Evolutionary conservation across 441 rosid genomes (phyloP).

Genomic region (Flueggea neowawraea): DNA sequence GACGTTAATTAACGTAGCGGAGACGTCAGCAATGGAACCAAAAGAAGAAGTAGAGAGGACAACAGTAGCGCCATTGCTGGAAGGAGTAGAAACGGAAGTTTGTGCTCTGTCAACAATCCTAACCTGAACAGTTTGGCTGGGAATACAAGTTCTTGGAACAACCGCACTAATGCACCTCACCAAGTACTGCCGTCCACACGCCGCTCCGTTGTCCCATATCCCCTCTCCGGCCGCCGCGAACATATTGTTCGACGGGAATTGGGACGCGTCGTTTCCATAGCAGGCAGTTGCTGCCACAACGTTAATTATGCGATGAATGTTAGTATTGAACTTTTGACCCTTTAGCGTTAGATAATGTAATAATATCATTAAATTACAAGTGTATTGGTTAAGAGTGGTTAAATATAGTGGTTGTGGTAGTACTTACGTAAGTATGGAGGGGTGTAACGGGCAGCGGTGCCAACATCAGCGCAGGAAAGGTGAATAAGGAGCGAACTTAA

Average conservation of each 20-base stretch:
- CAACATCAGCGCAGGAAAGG: conserved; percentile 31
- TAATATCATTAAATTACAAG: not conserved
- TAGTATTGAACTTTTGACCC: too few species aligned
- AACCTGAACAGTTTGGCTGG: conserved; percentile 27
- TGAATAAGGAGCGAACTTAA: conserved; percentile 6
- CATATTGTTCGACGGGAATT: conserved; percentile 41
- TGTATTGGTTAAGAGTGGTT: not conserved
- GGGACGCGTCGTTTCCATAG: conserved; percentile 30
- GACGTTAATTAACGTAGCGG: conserved; percentile 32
- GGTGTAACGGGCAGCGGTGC: conserved; percentile 33
- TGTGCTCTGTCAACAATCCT: conserved; percentile 40
- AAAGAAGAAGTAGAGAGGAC: conserved; percentile 47
- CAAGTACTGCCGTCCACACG: conserved; percentile 50
- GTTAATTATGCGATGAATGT: not conserved
- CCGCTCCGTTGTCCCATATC: conserved; percentile 66
- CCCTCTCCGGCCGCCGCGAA: conserved; percentile 62
- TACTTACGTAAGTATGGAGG: conserved; percentile 48
- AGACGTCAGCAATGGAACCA: conserved; percentile 24
- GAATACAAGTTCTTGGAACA: conserved; percentile 24
- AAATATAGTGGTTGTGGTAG: not conserved
- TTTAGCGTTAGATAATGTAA: too few species aligned
- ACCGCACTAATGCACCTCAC: conserved; percentile 52
- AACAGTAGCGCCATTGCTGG: conserved; percentile 25
- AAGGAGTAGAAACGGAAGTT: conserved; percentile 31
- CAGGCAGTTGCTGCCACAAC: conserved; percentile 46